Evolutionary conservation across 371 early-diverging fungal species (phyloP), one percentile per base, ranked within the genome.

Genomic region (Chytridium lagenaria): DNA sequence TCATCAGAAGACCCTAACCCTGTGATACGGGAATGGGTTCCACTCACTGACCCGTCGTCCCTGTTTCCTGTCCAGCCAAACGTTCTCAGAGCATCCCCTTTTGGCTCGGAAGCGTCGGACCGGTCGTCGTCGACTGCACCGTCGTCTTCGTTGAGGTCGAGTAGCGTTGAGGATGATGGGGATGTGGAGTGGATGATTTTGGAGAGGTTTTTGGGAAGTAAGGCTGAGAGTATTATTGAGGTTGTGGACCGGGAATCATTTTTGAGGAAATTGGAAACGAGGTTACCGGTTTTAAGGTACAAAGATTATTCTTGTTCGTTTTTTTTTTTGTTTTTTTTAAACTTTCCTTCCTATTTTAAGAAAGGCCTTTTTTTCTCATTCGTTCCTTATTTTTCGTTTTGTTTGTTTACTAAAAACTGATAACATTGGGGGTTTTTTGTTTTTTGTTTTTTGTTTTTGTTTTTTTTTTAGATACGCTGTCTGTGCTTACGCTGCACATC

Each of bases 161-260:
- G 26, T 22, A 23, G 55, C 12, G 55, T 52, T 52, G 55, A 26
- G 26, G n/a, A 5, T 52, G 7, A 26, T 26, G 55, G 26, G 7
- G 55, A 52, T 10, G 55, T 52, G 5, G n/a, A 52, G 55, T 10
- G 55, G 55, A 52, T n/a, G 55, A 26, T 52, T 26, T n/a, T 52
- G 55, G 26, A 52, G 5, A 12, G n/a, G 5, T 52, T 52, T 26
- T 52, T 10, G 12, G 26, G 23, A 26, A 52, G 55, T 26, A 52
- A 52, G 55, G 55, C 55, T 7, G 55, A 52, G 12, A 52, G n/a
- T 26, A 52, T 52, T 52, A 52, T 52, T 26, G 55, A 52, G 55
- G 55, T 52, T 26, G 26, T 52, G 12, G 16, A 52, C 26, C 55
- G 55, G 12, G 16, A 7, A 5, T 15, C n/a, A 15, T 52, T 52